phyloP scores from a whole-genome alignment of 2,329 filamentous ascomycete genomes.

The Pestalotiopsis sp. region DNA sequence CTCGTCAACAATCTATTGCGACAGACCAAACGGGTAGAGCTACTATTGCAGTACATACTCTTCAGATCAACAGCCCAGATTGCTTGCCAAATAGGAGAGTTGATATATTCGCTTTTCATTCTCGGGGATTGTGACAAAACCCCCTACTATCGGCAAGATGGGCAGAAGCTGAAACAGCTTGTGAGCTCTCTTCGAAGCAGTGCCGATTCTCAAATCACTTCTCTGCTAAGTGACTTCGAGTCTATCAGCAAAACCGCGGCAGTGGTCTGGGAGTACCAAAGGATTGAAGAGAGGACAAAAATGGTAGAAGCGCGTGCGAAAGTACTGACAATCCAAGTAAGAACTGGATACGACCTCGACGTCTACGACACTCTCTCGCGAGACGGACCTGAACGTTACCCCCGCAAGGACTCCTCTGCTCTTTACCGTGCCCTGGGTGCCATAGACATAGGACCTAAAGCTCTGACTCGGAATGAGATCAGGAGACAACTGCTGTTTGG shows the following conservation, averaged over 20 bases:
- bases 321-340: constrained; percentile 21
- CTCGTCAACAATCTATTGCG: constrained; percentile 26
- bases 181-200: neutral
- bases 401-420: constrained; percentile 16
- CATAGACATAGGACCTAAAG: constrained; percentile 18
- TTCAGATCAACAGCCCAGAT: constrained; percentile 16
- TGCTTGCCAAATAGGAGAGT: constrained; percentile 21
- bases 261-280: constrained; percentile 20
- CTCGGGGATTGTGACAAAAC: constrained; percentile 24
- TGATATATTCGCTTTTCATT: constrained; percentile 25
- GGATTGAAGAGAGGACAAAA: constrained; percentile 22
- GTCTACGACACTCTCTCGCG: constrained; percentile 17
- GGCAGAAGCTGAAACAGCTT: neutral
- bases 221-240: constrained; percentile 1
- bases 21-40: constrained; percentile 22
- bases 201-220: neutral
- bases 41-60: constrained; percentile 21
- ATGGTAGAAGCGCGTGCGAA: constrained; percentile 21
- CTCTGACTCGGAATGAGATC: constrained; percentile 20
- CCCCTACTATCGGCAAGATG: constrained; percentile 16
- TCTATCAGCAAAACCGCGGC: constrained; percentile 19
- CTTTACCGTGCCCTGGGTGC: constrained; percentile 24
- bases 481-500: constrained; percentile 21
- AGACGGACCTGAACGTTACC: constrained; percentile 9
- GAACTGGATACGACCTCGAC: constrained; percentile 27